Evolutionary conservation across 78 protist genomes (phyloP).

Genomic region (Goniomonas avonlea): DNA sequence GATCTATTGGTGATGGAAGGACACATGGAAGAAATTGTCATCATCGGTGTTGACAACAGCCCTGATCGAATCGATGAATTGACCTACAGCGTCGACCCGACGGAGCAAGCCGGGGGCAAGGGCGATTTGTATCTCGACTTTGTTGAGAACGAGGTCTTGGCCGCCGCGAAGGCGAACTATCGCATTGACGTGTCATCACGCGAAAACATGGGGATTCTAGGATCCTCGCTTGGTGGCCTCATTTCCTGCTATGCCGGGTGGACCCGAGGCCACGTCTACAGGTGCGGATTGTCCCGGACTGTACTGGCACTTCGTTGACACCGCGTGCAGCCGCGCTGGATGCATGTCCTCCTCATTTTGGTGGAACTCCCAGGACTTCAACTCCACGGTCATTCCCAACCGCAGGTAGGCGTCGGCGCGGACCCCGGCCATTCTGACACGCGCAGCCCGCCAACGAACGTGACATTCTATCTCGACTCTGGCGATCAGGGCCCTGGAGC

Average conservation of each 20-base stretch:
- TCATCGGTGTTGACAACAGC: slow-evolving; percentile 37
- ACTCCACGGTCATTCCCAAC: no score
- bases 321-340: background rate
- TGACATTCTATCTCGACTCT: slow-evolving; percentile 1
- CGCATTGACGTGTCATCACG: background rate
- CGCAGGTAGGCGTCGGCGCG: no score
- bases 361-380: slow-evolving; percentile 26
- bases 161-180: background rate
- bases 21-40: slow-evolving; percentile 31
- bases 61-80: slow-evolving; percentile 18
- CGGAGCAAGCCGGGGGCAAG: slow-evolving; percentile 15
- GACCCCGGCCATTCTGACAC: no score
- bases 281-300: no score
- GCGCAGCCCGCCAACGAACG: background rate
- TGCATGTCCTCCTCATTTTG: slow-evolving; percentile 38
- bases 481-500: background rate
- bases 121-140: slow-evolving; percentile 29
- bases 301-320: no score
- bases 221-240: slow-evolving; percentile 31
- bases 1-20: slow-evolving; percentile 16
- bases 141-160: slow-evolving; percentile 32
- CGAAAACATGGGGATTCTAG: slow-evolving; percentile 20
- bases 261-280: slow-evolving; percentile 23
- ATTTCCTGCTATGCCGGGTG: slow-evolving; percentile 35
- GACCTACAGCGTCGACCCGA: slow-evolving; percentile 26